Conservation (phyloP, 164 flowering plant species). For the Cinnamomum micranthum region DNA sequence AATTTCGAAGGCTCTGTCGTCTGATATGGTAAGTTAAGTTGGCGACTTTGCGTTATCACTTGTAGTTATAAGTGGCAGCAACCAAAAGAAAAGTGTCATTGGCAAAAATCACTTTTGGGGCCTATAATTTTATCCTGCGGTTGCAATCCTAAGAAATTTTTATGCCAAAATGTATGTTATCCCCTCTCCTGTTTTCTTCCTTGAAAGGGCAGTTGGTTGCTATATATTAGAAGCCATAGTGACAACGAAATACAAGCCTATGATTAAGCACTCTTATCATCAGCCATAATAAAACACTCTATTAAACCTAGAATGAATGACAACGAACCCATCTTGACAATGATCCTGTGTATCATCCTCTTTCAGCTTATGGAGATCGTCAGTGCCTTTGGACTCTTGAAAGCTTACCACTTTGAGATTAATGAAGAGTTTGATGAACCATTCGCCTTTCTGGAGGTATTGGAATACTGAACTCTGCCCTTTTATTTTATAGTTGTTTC, state of each 20-base stretch:
- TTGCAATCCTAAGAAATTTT: background rate
- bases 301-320: too few relatives aligned
- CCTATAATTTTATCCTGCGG: background rate
- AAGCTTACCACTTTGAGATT: slow-evolving; percentile 60
- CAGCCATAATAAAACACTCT: too few relatives aligned
- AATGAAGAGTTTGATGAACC: slow-evolving; percentile 37
- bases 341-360: background rate
- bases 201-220: too few relatives aligned
- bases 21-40: slow-evolving; percentile 63
- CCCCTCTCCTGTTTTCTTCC: background rate
- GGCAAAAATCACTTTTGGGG: background rate
- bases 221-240: too few relatives aligned
- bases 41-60: background rate
- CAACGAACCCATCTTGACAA: background rate
- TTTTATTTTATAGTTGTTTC: background rate
- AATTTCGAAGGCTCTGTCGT: slow-evolving; percentile 61
- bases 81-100: too few relatives aligned
- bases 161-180: background rate
- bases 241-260: too few relatives aligned
- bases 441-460: slow-evolving; percentile 90
- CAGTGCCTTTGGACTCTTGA: slow-evolving; percentile 73
- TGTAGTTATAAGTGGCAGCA: too few relatives aligned
- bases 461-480: background rate
- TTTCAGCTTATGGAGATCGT: slow-evolving; percentile 80
- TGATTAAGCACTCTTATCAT: too few relatives aligned